Base-by-base conservation (phyloP, 83 land plant species). In the Picea engelmannii region DNA sequence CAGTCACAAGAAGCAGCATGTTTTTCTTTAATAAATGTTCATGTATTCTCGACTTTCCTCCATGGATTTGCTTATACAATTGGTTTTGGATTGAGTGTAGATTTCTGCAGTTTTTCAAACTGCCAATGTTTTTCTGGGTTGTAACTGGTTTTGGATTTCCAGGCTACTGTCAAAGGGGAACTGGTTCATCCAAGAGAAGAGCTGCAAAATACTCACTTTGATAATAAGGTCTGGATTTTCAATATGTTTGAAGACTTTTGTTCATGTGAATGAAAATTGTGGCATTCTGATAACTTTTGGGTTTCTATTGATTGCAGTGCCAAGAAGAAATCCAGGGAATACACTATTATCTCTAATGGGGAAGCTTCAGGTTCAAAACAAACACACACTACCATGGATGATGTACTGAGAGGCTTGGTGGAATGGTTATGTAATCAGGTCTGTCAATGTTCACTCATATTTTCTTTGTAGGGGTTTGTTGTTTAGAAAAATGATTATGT, bases 111-210 rank as follows among this genome's bases (percentile, higher is more conserved):
- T 52, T 52, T 52, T 11, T 52, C 58, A 52, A 10, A 52, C 58
- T 52, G 58, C 3, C 58, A 52, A 52, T 52, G 15, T 2, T 52
- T 52, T 52, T 52, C 11, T 11, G 58, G 58, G 58, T 52, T 52
- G 12, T 52, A 11, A 66, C 27, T 66, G 13, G 20, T 82, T 6
- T 62, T 60, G 7, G 18, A 47, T 47, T 82, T 81, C 52, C 96
- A 97, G 98, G 86, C 86, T 94, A 90, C 89, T 97, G 76, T 88
- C 92, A 88, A 92, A 85, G 84, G 91, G 91, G 62, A 97, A 94
- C 65, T 97, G 99, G 99, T 97, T 95, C 86, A 88, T 94, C 73
- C 99, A 97, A 83, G 99, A 95, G 84, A 97, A 91, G 83, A 92
- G 94, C 82, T 97, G 99, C 89, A 97, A 91, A 85, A 95, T 95